Evolutionary conservation across 805 yeast species (phyloP), one percentile per base, ranked within the genome.

Genomic region (Candida succiphila): DNA sequence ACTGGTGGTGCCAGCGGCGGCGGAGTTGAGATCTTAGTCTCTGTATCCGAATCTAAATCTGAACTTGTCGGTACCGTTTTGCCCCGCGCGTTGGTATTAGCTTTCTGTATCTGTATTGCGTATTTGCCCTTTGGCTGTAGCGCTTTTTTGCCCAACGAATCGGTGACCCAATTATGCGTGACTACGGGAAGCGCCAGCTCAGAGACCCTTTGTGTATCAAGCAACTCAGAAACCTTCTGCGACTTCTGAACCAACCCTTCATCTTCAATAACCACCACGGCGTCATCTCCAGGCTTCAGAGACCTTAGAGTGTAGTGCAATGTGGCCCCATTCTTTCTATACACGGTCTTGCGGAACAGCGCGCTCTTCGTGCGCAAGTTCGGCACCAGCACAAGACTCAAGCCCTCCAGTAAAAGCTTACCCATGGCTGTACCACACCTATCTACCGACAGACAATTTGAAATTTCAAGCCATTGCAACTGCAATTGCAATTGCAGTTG

Each of bases 261-360:
- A n/a, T n/a, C n/a, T 14, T 16, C 20, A 9, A 17, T 14, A 14
- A 23, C 16, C n/a, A 17, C 26, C 14, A 19, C 13, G 7, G 14
- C 22, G 5, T 13, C 10, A 13, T 27, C 15, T 14, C 12, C 10
- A 21, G 23, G 10, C 23, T 21, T 10, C 23, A 21, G 10, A 12
- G 26, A 21, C 4, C 9, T 22, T 20, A 40, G 26, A 15, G 14
- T 31, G 34, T 30, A 35, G 7, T 23, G 33, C 14, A 54, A 37
- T 3, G 15, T 26, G 3, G 60, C 60, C 5, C 60, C 60, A 25
- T 51, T 35, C 13, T 36, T 31, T 21, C 36, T 35, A 47, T 54
- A 56, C 9, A 54, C 36, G 8, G 41, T 31, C 29, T 44, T 31
- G 16, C 50, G 36, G 22, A 41, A 41, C 10, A 27, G 25, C 3